These are phyloP conservation scores for Neolentinus lepideus DNA, from an alignment of 1,284 basidiomycete genomes.

Conservation along the genomic window DNA sequence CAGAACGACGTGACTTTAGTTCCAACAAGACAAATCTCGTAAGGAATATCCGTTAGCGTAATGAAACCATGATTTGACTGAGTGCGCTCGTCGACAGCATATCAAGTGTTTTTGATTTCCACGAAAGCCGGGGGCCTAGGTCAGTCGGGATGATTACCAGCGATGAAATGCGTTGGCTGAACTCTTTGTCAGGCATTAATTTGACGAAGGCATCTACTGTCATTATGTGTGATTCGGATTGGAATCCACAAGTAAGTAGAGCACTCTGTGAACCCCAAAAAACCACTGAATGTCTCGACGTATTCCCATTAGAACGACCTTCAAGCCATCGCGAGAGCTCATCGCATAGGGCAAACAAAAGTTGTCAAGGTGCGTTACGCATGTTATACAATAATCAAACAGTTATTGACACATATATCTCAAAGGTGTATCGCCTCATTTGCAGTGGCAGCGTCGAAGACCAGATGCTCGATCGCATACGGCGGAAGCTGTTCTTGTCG, in stretches of 20 bases:
- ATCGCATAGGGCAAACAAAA: slow-evolving; percentile 77
- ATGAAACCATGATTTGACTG: slow-evolving; percentile 43
- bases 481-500: slow-evolving; percentile 57
- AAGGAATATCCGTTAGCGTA: slow-evolving; percentile 16
- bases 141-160: slow-evolving; percentile 16
- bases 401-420: neutral
- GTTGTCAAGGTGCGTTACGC: slow-evolving; percentile 57
- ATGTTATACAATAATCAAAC: neutral
- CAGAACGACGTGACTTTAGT: slow-evolving; percentile 24
- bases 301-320: slow-evolving; percentile 58
- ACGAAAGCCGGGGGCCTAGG: slow-evolving; percentile 87
- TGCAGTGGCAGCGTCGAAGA: slow-evolving; percentile 57
- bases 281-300: no score
- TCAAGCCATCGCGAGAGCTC: slow-evolving; percentile 82
- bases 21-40: slow-evolving; percentile 53
- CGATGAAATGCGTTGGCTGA: slow-evolving; percentile 1
- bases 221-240: slow-evolving; percentile 69
- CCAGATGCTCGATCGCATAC: slow-evolving; percentile 56
- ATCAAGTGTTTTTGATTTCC: slow-evolving; percentile 77
- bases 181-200: slow-evolving; percentile 51
- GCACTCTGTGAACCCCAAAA: no score
- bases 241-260: slow-evolving; percentile 62
- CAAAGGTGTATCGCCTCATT: slow-evolving; percentile 47
- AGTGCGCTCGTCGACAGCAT: slow-evolving; percentile 46
- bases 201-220: slow-evolving; percentile 79